Base-by-base conservation (phyloP, 2,329 filamentous ascomycete species). In the Cladosporium sp. region DNA sequence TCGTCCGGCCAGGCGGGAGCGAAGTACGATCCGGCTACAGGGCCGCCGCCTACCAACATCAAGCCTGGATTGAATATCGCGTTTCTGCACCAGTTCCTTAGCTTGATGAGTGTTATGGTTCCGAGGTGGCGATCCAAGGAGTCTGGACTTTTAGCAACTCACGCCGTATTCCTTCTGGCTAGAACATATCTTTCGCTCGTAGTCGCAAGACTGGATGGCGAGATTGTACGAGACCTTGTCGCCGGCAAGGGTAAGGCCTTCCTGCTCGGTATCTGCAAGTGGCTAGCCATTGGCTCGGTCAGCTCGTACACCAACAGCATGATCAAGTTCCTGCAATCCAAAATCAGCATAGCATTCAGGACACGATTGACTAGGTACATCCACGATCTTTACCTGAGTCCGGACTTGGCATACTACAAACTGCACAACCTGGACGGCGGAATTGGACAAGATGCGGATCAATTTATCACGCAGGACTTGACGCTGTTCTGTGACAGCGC, bases 291-390 rank as follows among this genome's bases (percentile, higher is more conserved):
- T 39, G 95, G 95, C 49, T 92, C 91, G 2, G 89, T 98, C 69
- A 94, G 93, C 10, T 96, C 94, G 0, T 99, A 99, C 75, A 97
- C 94, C 59, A 99, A 99, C 78, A 93, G 94, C 63, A 97, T 96
- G 91, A 99, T 99, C 83, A 98, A 98, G 79, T 99, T 91, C 79
- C 85, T 99, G 68, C 94, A 99, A 79, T 94, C 92, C 59, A 99
- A 99, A 81, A 93, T 99, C 63, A 97, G 94, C 7, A 99, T 99
- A 70, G 94, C 96, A 36, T 99, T 99, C 84, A 89, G 95, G 49
- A 99, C 95, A 5, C 88, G 95, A 13, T 84, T 99, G 16, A 99
- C 95, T 1, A 85, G 95, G 71, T 99, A 99, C 77, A 97, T 99
- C 63, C 95, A 99, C 78, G 95, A 99, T 74, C 82, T 99, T 10